A percentile compares a stretch with the other conserved stretches of the same genome.
Conservation (phyloP, 2,329 filamentous ascomycete species). For the Trichoderma semiorbis region DNA sequence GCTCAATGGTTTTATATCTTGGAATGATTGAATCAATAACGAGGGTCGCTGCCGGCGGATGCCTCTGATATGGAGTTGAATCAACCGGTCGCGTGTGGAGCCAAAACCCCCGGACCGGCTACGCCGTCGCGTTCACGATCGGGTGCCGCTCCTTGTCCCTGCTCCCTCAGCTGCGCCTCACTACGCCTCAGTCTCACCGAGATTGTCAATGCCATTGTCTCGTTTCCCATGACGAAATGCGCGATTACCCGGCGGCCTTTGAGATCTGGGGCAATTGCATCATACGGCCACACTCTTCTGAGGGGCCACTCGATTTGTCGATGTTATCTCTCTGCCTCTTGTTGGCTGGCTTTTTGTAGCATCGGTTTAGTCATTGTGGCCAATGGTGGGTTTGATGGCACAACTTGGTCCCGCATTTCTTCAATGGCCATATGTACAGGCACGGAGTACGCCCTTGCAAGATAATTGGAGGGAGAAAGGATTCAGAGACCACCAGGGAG, state of each 20-base stretch:
- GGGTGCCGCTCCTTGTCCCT: neutral
- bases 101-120: neutral
- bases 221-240: constrained; percentile 3
- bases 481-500: neutral
- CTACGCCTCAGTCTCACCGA: constrained; percentile 10
- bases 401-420: neutral
- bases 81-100: neutral
- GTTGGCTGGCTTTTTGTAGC: neutral
- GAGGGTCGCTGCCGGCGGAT: neutral
- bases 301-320: neutral
- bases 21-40: neutral
- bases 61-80: neutral
- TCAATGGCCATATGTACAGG: neutral
- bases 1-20: neutral
- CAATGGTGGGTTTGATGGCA: neutral
- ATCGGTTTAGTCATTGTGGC: neutral
- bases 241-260: neutral
- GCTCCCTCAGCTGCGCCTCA: constrained; percentile 3
- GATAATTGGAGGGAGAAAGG: neutral
- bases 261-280: constrained; percentile 5
- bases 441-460: neutral
- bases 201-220: neutral
- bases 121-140: constrained; percentile 10
- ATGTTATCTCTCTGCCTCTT: neutral
- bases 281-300: neutral